Conservation (phyloP, 2,329 filamentous ascomycete genomes). For the Penicillium digitatum region DNA sequence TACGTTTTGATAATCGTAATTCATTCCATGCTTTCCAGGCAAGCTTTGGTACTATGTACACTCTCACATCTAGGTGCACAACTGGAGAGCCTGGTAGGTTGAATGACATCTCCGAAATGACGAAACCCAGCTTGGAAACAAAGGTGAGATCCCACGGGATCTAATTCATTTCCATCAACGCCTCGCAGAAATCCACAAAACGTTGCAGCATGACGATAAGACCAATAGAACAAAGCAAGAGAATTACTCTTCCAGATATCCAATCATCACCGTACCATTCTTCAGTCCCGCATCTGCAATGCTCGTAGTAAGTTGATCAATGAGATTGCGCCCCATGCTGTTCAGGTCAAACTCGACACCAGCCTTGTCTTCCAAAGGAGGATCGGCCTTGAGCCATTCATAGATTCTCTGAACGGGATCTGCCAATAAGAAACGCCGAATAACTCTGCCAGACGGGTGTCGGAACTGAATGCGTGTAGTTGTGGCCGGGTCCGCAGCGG, state of each 20-base stretch:
- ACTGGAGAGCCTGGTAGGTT: neutral
- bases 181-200: conserved; percentile 9
- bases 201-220: neutral
- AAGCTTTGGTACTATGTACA: conserved; percentile 1
- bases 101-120: neutral
- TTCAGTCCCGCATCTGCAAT: conserved; percentile 81
- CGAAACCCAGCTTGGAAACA: neutral
- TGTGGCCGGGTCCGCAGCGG: conserved; percentile 63
- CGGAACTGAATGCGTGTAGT: conserved; percentile 91
- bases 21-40: neutral
- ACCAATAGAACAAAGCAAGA: neutral
- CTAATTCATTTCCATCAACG: conserved; percentile 9
- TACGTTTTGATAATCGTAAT: conserved; percentile 3
- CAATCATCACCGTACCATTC: conserved; percentile 93
- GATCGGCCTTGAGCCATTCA: conserved; percentile 86
- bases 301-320: conserved; percentile 67
- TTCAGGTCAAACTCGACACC: conserved; percentile 83
- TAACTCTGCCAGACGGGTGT: conserved; percentile 76
- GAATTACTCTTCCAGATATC: conserved; percentile 64
- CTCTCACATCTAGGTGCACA: neutral
- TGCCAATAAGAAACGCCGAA: conserved; percentile 73
- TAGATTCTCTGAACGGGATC: conserved; percentile 81
- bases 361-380: conserved; percentile 73
- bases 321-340: conserved; percentile 79
- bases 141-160: conserved; percentile 4